These are phyloP conservation scores for Ganoderma sinense DNA, from an alignment of 1,284 basidiomycete species.

Conservation along the genomic window DNA sequence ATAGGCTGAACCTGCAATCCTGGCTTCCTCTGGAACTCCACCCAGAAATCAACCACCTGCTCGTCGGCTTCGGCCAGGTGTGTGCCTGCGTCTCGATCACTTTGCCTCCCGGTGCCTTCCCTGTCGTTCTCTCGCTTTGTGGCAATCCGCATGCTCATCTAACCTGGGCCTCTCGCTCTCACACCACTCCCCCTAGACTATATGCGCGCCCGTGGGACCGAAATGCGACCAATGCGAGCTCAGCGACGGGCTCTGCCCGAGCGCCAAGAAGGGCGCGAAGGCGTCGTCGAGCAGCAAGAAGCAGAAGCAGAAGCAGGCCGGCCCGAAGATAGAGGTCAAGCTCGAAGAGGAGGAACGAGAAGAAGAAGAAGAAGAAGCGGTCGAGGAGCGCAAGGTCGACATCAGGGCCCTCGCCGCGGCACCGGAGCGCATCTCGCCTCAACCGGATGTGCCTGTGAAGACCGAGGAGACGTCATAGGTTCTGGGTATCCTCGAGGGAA, in stretches of 20 bases:
- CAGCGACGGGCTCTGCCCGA: conserved; percentile 66
- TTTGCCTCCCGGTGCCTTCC: neutral
- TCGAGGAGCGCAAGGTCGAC: conserved; percentile 25
- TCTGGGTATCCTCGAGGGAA: neutral
- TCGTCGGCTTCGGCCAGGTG: conserved; percentile 95
- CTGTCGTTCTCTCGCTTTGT: neutral
- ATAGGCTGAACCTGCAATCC: conserved; percentile 85
- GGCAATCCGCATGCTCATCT: neutral
- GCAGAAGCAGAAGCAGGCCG: conserved; percentile 31
- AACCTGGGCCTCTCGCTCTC: too few species aligned
- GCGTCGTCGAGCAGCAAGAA: conserved; percentile 21
- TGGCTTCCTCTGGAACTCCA: conserved; percentile 89
- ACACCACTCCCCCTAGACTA: conserved; percentile 55
- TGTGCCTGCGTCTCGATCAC: conserved; percentile 55
- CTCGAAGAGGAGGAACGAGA: conserved; percentile 41
- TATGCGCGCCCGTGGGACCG: conserved; percentile 87
- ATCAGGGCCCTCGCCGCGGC: conserved; percentile 4
- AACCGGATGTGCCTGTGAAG: conserved; percentile 17
- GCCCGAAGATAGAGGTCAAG: conserved; percentile 48
- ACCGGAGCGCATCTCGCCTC: neutral
- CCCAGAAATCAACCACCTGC: conserved; percentile 84
- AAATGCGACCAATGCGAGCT: conserved; percentile 83
- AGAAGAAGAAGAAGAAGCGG: conserved; percentile 39
- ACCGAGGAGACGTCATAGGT: conserved; percentile 13
- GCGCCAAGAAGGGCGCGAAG: conserved; percentile 48